Percentiles rank a stretch among this genome's conserved stretches.
Evolutionary conservation across 2,329 filamentous ascomycete species (phyloP).

Genomic region (Chrysoporthe puriensis): DNA sequence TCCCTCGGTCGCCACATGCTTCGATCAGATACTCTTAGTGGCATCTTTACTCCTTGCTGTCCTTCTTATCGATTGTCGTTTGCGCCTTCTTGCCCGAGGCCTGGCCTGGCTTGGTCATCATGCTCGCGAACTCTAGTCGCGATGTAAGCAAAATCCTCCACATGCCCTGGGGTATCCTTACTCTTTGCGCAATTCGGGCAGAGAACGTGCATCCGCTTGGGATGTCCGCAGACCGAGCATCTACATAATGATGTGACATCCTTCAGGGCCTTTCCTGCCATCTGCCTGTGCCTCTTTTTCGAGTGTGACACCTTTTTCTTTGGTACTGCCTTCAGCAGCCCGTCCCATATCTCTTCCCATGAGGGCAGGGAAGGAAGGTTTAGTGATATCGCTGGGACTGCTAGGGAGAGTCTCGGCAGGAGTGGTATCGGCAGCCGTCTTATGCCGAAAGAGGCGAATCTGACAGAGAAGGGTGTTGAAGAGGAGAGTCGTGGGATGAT

Average conservation of each 20-base stretch:
- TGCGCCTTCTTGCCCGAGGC: slow-evolving; percentile 15
- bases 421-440: slow-evolving; percentile 51
- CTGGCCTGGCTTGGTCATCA: slow-evolving; percentile 23
- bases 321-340: slow-evolving; percentile 86
- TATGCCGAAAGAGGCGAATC: slow-evolving; percentile 49
- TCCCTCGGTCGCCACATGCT: neutral
- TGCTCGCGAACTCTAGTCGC: slow-evolving; percentile 25
- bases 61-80: slow-evolving; percentile 21
- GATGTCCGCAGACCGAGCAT: slow-evolving; percentile 85
- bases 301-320: slow-evolving; percentile 99
- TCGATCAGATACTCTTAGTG: neutral
- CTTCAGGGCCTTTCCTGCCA: slow-evolving; percentile 94
- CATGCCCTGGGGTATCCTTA: slow-evolving; percentile 48
- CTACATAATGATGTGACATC: slow-evolving; percentile 86
- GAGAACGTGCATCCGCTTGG: slow-evolving; percentile 86
- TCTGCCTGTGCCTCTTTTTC: slow-evolving; percentile 89
- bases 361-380: slow-evolving; percentile 63
- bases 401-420: slow-evolving; percentile 58
- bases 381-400: slow-evolving; percentile 63
- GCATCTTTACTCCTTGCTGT: slow-evolving; percentile 4
- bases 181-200: slow-evolving; percentile 86
- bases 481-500: slow-evolving; percentile 61
- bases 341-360: slow-evolving; percentile 87
- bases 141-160: slow-evolving; percentile 15
- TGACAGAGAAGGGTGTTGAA: slow-evolving; percentile 44